Evolutionary conservation across 441 rosid genomes (phyloP), one percentile per base, ranked within the genome.

Genomic region (Hura crepitans): DNA sequence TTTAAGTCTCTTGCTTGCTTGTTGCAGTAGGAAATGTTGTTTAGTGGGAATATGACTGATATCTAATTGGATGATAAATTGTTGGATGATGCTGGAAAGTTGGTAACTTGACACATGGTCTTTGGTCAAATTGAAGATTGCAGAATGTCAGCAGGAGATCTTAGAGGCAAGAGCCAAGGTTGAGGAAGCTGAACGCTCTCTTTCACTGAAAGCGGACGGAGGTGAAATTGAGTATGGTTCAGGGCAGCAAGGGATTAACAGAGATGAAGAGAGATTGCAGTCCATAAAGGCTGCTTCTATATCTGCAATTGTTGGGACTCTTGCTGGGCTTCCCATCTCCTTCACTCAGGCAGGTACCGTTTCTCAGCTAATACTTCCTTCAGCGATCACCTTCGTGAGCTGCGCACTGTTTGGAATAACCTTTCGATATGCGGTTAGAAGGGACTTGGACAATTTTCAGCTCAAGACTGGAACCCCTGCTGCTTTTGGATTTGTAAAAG

Each of bases 371-470:
- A 11, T 88, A 70, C 93, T 89, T 56, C 89, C 97, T 28, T 37
- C 82, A 0, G 89, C 82, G 25, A 62, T 83, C 71, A 82, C 86
- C 62, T 87, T 88, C 57, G 71, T 86, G 18, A 88, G 97, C 89
- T 91, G 96, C 67, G 96, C 96, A 20, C 78, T 94, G 72, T 91
- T 89, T 25, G 98, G 98, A 15, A 87, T 94, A 55, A 91, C 97
- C 46, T 94, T 81, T 65, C 89, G 96, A 62, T 90, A 91, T 56
- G 81, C 87, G 27, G 82, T 94, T 9, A 80, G 96, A 81, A 78
- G 94, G 75, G 97, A 94, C 77, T 74, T 91, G 81, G 92, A 89
- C 68, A 78, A 91, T 72, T 64, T 81, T 72, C 96, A 88, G 73
- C 88, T 91, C 1, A 94, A 94, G 72, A 74, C 90, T 0, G 97